Base-by-base conservation (phyloP, 176 grass and related monocot species). In the Hordeum marinum region DNA sequence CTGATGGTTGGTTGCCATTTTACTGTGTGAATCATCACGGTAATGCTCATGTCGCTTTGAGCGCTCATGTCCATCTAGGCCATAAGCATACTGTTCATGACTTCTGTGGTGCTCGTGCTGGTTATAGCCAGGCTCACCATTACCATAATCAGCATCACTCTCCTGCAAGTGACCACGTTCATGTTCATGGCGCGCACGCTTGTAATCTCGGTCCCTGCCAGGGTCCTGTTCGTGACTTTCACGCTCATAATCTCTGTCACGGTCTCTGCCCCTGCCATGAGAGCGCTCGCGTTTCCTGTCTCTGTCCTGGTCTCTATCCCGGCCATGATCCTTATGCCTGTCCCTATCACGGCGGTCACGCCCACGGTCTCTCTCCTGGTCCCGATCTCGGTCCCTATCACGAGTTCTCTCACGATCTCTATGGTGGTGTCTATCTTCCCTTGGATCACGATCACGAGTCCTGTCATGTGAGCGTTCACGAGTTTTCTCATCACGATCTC, bases 321-420 rank as follows among this genome's bases (percentile, higher is more conserved):
- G 62, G 75, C 77, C 87, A 82, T 83, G 86, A 32, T 93, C 81
- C 41, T 79, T 83, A 11, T 89, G 81, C 81, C 32, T 96, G 13
- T 88, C 94, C 75, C 84, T 86, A 17, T 72, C 90, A 45, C 68
- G 81, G 24, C 77, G 74, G 57, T 89, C 89, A 77, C 45, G 88
- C 11, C 90, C 88, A 46, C 75, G 37, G 32, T 92, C 88, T 89
- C 90, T 89, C 23, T 85, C 87, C 9, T 24, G 68, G 20, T 84
- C 76, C 26, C 75, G 68, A 26, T 87, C 86, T 36, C 62, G 55
- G 8, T 90, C 85, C 43, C 76, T 85, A 52, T 89, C 90, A 29
- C 57, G 72, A 59, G 85, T 92, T 83, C 83, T 91, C 67, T 90
- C 91, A 72, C 84, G 67, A 8, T 86, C 80, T 85, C 81, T 87